Conservation (phyloP, 306 rosid genomes). For the Prunus mume region DNA sequence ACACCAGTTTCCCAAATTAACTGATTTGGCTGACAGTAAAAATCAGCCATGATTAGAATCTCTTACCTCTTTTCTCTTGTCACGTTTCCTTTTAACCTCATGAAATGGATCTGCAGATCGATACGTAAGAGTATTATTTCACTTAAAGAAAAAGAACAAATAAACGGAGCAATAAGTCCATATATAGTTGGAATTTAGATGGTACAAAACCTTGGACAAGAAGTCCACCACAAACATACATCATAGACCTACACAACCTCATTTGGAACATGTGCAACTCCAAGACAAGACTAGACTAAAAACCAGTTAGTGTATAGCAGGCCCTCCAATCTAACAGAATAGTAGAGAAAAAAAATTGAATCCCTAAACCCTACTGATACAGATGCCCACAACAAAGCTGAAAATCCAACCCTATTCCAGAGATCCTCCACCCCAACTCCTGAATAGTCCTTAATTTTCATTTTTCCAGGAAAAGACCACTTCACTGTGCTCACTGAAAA, state of each 20-base stretch:
- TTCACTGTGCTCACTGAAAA: neutral
- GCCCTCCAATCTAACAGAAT: neutral
- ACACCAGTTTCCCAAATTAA: neutral
- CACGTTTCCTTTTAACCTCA: constrained; percentile 89
- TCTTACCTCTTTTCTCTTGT: constrained; percentile 82
- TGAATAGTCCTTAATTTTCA: neutral
- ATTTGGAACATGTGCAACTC: neutral
- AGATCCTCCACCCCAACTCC: neutral
- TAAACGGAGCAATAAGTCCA: constrained; percentile 11
- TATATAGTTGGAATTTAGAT: too few species aligned
- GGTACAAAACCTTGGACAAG: neutral
- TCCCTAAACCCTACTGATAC: neutral
- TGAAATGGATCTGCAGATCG: constrained; percentile 77
- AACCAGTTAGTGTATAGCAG: neutral
- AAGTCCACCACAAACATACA: neutral
- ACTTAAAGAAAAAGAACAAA: neutral
- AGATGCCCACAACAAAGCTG: neutral
- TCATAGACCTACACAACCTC: neutral
- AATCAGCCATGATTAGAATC: constrained; percentile 17
- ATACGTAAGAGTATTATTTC: neutral
- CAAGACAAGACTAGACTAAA: neutral
- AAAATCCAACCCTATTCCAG: neutral
- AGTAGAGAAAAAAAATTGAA: neutral
- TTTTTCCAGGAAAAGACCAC: neutral
- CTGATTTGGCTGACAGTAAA: neutral